Evolutionary conservation across 495 filamentous ascomycete genomes (phyloP), one percentile per base, ranked within the genome.

Genomic region (Xylaria curta): DNA sequence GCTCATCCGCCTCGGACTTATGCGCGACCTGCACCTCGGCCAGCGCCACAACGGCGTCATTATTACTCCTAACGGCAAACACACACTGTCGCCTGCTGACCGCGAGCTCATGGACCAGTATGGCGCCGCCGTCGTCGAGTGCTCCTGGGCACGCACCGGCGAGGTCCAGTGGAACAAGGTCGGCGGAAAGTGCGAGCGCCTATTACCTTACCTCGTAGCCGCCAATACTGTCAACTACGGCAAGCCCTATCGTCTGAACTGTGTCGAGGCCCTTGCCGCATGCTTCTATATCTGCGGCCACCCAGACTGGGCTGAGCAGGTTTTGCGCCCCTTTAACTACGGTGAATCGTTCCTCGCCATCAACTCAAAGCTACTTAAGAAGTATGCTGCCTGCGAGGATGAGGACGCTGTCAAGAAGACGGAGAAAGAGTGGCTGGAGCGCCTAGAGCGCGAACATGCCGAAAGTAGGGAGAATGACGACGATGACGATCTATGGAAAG

Each of bases 141-240:
- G 94, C 80, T 97, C 94, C 46, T 99, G 96, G 96, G 95, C 94
- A 3, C 86, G 97, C 73, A 91, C 96, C 17, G 87, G 91, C 36
- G 96, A 99, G 81, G 92, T 99, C 2, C 94, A 95, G 40, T 98
- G 94, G 89, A 83, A 85, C 19, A 91, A 93, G 71, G 97, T 98
- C 68, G 96, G 97, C 40, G 96, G 96, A n/a, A 95, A 93, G 82
- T 95, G 93, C 79, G 95, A 98, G 84, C 85, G 95, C 71, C 81
- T 98, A 84, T 87, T 99, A 31, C 96, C 96, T 0, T 99, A 99
- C 79, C 89, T 99, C 15, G 93, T 99, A 65, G 96, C 96, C 21
- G 97, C 96, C 54, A 99, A 99, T 78, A 91, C 92, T 2, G 96
- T 97, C 78, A 99, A 99, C 83, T 99, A 98, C 82, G 96, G 96